These are phyloP conservation scores for Trichosporon inkin DNA, from an alignment of 1,284 basidiomycete genomes.

Conservation along the genomic window DNA sequence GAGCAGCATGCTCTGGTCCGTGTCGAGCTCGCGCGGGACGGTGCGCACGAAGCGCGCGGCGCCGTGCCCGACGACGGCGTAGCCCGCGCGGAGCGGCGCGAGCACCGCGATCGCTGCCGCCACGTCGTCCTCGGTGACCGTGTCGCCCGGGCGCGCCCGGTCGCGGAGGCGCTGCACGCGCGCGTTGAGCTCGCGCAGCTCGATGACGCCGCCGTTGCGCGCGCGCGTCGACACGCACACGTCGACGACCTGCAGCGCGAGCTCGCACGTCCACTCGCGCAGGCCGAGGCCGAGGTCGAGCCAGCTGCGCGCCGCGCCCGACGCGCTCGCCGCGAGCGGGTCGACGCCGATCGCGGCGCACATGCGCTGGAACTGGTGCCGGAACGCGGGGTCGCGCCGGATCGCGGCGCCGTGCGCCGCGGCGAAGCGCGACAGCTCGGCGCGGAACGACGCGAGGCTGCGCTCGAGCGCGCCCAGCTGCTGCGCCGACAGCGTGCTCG, in stretches of 20 bases:
- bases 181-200: slow-evolving; percentile 75
- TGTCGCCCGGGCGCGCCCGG: slow-evolving; percentile 6
- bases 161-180: slow-evolving; percentile 68
- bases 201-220: slow-evolving; percentile 86
- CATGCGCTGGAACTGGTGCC: slow-evolving; percentile 93
- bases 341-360: slow-evolving; percentile 93
- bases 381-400: slow-evolving; percentile 75
- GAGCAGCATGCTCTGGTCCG: slow-evolving; percentile 72
- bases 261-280: slow-evolving; percentile 92
- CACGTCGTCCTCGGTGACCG: slow-evolving; percentile 76
- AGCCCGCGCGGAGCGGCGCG: slow-evolving; percentile 81
- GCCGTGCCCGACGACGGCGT: slow-evolving; percentile 60
- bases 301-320: slow-evolving; percentile 57
- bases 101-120: slow-evolving; percentile 79
- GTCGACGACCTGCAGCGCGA: slow-evolving; percentile 95
- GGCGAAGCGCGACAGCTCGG: slow-evolving; percentile 75
- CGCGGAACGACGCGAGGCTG: slow-evolving; percentile 80
- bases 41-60: slow-evolving; percentile 36
- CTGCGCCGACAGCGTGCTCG: slow-evolving; percentile 66
- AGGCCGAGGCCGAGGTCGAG: slow-evolving; percentile 78
- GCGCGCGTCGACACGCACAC: slow-evolving; percentile 86
- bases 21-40: slow-evolving; percentile 64
- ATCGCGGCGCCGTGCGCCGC: slow-evolving; percentile 79
- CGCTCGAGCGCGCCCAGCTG: slow-evolving; percentile 74
- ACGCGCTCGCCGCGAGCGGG: slow-evolving; percentile 66